Evolutionary conservation across 208 protist genomes (phyloP).

Genomic region (Wallacemonas sp.): DNA sequence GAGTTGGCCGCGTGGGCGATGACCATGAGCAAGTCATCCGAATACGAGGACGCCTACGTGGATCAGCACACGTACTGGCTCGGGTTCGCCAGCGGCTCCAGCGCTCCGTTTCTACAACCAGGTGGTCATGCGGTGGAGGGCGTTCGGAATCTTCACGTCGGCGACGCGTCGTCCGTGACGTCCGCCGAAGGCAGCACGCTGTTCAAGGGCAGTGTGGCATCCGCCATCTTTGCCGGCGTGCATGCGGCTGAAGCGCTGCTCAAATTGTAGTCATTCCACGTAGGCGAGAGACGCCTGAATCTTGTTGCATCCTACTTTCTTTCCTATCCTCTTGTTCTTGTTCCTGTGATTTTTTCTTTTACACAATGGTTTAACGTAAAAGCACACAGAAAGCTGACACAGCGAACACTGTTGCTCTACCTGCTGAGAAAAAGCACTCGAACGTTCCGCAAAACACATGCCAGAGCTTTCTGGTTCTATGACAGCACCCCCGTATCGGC

Average conservation of each 20-base stretch:
- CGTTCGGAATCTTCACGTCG: slow-evolving; percentile 58
- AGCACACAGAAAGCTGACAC: no score
- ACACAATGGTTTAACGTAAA: no score
- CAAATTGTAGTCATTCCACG: not conserved
- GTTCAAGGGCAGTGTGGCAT: slow-evolving; percentile 50
- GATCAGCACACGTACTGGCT: slow-evolving; percentile 78
- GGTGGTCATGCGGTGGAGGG: slow-evolving; percentile 28
- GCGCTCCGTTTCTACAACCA: slow-evolving; percentile 41
- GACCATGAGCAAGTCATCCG: slow-evolving; percentile 19
- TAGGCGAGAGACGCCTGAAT: no score
- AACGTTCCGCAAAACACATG: no score
- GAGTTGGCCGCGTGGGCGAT: slow-evolving; percentile 51
- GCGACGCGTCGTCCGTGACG: slow-evolving; percentile 67
- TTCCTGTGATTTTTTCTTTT: no score
- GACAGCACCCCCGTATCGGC: no score
- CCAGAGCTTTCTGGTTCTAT: no score
- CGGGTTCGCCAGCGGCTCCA: slow-evolving; percentile 72
- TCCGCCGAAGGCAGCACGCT: slow-evolving; percentile 36
- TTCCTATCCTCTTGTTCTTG: no score
- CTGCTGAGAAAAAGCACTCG: no score
- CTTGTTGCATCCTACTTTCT: no score
- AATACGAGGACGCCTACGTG: slow-evolving; percentile 75
- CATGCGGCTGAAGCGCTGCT: slow-evolving; percentile 38
- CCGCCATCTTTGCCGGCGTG: slow-evolving; percentile 49
- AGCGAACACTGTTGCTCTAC: no score